Evolutionary conservation across 2,329 filamentous ascomycete species (phyloP), one percentile per base, ranked within the genome.

Genomic region (Calonectria pteridis): DNA sequence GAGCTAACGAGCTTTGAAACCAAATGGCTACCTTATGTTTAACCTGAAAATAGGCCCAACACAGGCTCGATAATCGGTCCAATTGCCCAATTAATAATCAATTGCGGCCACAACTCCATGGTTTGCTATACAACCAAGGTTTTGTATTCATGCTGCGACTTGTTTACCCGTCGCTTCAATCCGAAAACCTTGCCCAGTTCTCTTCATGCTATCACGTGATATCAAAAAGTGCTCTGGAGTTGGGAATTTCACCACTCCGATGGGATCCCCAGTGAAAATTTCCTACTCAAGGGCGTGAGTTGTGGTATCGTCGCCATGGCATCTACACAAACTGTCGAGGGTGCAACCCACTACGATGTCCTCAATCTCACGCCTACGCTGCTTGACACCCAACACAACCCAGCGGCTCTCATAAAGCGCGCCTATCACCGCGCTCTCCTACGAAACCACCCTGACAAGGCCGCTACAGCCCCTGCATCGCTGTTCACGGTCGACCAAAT

Each of bases 351-450:
- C 83, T 93, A 93, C 82, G 86, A 91, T 74, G 86, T 93, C 79
- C 89, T 93, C 71, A 87, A 87, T 72, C 85, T 93, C 73, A 88
- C 89, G 16, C 86, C 86, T 23, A 78, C 86, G 71, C 82, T 90
- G 69, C 84, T 90, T 72, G 83, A 87, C 78, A 82, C 85, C 72
- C 81, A 86, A 67, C 77, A 84, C 73, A 85, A 88, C 78, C 82
- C 87, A 50, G 80, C 85, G 75, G 84, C 86, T 63, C 84, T 90
- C 65, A 85, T 93, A 73, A 93, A 92, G 80, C 88, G 88, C 73
- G 91, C 92, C 73, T 94, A 94, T 83, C 91, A 88, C 82, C 88
- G 90, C 68, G 91, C 92, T 28, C 88, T 94, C 40, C 88, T 94
- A 20, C 88, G 87, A 76, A 88, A 93, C 84, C 92, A 94, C 83